Conservation (phyloP, 2,329 filamentous ascomycete genomes). For the Fusarium multiceps region DNA sequence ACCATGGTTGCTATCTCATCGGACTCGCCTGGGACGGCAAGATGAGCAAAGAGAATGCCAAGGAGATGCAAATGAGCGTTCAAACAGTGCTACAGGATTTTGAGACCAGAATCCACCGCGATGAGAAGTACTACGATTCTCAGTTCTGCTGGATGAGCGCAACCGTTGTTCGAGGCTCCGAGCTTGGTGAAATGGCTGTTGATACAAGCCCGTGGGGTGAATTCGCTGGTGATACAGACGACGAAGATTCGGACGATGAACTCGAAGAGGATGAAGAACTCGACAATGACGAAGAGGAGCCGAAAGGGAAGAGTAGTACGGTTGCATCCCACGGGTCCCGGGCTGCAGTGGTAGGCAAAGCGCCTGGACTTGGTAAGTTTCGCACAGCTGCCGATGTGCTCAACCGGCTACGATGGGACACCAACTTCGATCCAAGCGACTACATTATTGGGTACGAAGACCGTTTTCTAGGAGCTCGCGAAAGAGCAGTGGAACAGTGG, state of each 20-base stretch:
- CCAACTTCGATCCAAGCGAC: conserved; percentile 61
- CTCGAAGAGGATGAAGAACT: conserved; percentile 51
- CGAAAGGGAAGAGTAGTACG: conserved; percentile 16
- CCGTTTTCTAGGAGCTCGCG: conserved; percentile 65
- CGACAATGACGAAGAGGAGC: conserved; percentile 20
- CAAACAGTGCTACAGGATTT: conserved; percentile 59
- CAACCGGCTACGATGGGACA: conserved; percentile 70
- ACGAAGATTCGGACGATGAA: conserved; percentile 58
- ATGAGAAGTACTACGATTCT: conserved; percentile 62
- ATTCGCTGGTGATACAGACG: conserved; percentile 43
- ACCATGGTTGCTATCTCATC: conserved; percentile 70
- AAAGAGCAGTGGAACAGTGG: conserved; percentile 67
- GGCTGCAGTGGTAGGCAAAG: conserved; percentile 38
- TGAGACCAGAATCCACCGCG: conserved; percentile 58
- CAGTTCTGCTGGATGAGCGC: conserved; percentile 62
- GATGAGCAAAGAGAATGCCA: conserved; percentile 55
- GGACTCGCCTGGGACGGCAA: conserved; percentile 59
- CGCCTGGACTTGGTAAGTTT: conserved; percentile 58
- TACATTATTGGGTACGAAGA: conserved; percentile 72
- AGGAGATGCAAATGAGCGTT: conserved; percentile 57
- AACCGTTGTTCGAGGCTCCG: conserved; percentile 51
- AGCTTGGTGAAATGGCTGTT: conserved; percentile 57
- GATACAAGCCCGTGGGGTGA: conserved; percentile 63
- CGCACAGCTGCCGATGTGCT: conserved; percentile 69
- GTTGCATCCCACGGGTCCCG: conserved; percentile 14